Base-by-base conservation (phyloP, 164 flowering plant genomes). In the Akebia trifoliata region DNA sequence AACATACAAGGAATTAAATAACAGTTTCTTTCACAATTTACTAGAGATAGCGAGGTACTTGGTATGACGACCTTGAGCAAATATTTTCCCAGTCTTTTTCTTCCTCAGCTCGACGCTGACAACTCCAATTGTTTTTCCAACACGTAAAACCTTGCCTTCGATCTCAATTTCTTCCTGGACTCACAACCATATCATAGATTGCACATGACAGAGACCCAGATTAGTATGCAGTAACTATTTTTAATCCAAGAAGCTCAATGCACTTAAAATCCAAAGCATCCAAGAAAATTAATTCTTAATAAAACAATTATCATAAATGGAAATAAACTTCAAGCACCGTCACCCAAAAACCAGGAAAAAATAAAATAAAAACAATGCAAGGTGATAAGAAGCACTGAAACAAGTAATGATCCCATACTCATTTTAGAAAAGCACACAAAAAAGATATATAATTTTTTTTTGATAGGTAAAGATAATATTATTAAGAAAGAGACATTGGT, bases 1-100 rank as follows among this genome's bases (percentile, higher is more conserved):
- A 9, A 10, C 51, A 43, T 21, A 49, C 5, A 42, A 42, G 29
- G 34, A 28, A 43, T 30, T 20, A 30, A 4, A 42, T 1, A 20
- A 24, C 0, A 9, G 18, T 9, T 24, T 34, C 18, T 20, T 54
- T 81, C 68, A 87, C 54, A 88, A 30, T 72, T 87, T 91, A 71
- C 91, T 87, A 10, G 76, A 12, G 36, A 75, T 56, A 42, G 80
- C 65, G 42, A 91, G 76, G 68, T 81, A 84, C 74, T 83, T 88
- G 49, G 98, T 86, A 64, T 84, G 94, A 14, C 96, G 86, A 4
- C 98, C 96, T 60, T 81, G 92, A 40, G 96, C 98, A 59, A 91
- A 38, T 28, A 83, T 65, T 63, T 80, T 91, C 18, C 96, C 92
- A 4, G 77, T 84, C 57, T 59, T 65, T 59, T 88, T 91, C 70